Evolutionary conservation across 768 basidiomycete genomes (phyloP), one percentile per base, ranked within the genome.

Genomic region (Phaffia tasmanica): DNA sequence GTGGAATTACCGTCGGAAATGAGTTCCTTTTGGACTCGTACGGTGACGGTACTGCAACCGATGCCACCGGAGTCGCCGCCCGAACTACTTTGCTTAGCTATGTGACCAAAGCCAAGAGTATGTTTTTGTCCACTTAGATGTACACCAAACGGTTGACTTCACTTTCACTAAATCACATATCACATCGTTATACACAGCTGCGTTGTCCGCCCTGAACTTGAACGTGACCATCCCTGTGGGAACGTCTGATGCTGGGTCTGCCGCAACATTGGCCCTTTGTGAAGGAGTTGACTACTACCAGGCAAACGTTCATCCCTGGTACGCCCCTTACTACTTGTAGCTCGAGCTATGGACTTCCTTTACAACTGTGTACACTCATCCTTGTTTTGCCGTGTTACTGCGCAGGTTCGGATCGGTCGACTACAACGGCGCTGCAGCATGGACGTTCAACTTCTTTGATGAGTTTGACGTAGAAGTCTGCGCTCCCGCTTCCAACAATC

Each of bases 1-100:
- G 78, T 0, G 94, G 94, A 11, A 73, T 97, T 49, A 92, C 86
- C 4, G 92, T 95, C 46, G 92, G 94, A 46, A 94, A 95, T 74
- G 91, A 94, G 77, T 89, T 83, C 74, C 88, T 90, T 73, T 80
- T 92, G 58, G 83, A 91, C 84, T 6, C 23, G 86, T 57, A 3
- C 19, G 62, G 62, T 3, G 62, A 63, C 51, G 0, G 30, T 15
- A 80, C 82, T 53, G 81, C 86, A 0, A 85, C 89, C 70, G 77
- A 82, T 62, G 69, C 80, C 25, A 75, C 83, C 48, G 89, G 83
- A n/a, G 56, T 68, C 19, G 55, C 73, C 16, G 70, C 87, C 49
- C 81, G 85, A 65, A 72, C 77, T 3, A 81, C 84, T 72, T 89
- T 97, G 69, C 74, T 81, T 3, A 85, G 87, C 74, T 86, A 86